A percentile compares a stretch with the other conserved stretches of the same genome.
Evolutionary conservation across 73 alveolate genomes (phyloP).

Genomic region (Tetrahymena borealis): DNA sequence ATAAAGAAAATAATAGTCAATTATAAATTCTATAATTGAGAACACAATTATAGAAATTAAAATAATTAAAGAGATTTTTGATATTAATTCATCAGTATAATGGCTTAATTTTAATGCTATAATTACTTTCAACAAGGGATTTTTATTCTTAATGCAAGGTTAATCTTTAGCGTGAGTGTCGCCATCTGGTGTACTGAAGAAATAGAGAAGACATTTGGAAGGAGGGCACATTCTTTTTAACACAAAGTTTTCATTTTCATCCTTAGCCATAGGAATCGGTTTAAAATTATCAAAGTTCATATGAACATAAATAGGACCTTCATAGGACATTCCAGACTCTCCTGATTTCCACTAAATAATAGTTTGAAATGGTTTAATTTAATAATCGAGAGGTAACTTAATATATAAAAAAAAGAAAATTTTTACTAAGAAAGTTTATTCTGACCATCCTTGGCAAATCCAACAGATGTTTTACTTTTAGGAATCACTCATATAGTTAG

Average conservation of each 20-base stretch:
- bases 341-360: background rate
- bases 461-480: background rate
- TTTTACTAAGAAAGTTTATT: background rate
- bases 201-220: background rate
- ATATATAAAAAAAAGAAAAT: too few relatives aligned
- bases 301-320: background rate
- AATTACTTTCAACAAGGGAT: background rate
- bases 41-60: too few relatives aligned
- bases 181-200: background rate
- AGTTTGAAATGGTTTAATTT: background rate
- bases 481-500: background rate
- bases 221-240: background rate
- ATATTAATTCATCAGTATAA: too few relatives aligned
- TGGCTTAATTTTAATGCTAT: too few relatives aligned
- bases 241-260: background rate
- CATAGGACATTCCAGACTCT: background rate
- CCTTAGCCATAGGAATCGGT: background rate
- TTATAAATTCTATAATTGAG: too few relatives aligned
- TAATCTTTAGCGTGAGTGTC: background rate
- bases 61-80: too few relatives aligned
- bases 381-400: too few relatives aligned
- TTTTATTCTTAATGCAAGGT: background rate
- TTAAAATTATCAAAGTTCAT: background rate
- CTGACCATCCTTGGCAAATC: background rate
- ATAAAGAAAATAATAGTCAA: too few relatives aligned